A percentile compares a stretch with the other conserved stretches of the same genome.
Conservation (phyloP, 2,329 filamentous ascomycete species). For the Colletotrichum zoysiae region DNA sequence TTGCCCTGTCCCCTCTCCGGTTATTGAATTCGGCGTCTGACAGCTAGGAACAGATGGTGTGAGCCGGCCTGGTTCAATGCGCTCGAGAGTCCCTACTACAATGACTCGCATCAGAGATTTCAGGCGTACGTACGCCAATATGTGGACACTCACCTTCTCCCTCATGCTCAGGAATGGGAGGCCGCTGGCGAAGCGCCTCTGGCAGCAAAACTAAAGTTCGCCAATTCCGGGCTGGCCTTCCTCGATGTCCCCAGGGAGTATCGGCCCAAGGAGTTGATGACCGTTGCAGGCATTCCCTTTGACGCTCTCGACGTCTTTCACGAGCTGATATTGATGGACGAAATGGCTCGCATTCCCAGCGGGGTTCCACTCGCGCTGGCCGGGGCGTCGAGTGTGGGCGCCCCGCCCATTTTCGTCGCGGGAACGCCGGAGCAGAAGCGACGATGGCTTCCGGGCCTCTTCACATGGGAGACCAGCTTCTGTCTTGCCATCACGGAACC, state of each 20-base stretch:
- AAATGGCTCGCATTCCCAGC: constrained; percentile 66
- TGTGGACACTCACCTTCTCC: constrained; percentile 69
- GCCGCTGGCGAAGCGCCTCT: constrained; percentile 64
- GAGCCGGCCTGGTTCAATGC: constrained; percentile 49
- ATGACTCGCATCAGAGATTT: constrained; percentile 69
- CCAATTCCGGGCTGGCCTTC: constrained; percentile 55
- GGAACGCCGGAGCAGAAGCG: constrained; percentile 70
- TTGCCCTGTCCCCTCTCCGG: background rate
- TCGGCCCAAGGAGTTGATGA: constrained; percentile 43
- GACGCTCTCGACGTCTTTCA: constrained; percentile 69
- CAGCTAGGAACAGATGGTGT: constrained; percentile 20
- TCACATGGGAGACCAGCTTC: constrained; percentile 70
- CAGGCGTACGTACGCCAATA: constrained; percentile 69
- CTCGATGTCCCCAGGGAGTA: constrained; percentile 54
- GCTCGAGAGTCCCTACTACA: constrained; percentile 69
- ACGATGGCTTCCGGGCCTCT: constrained; percentile 70
- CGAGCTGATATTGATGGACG: constrained; percentile 66
- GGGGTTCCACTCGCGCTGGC: constrained; percentile 70
- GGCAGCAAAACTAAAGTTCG: constrained; percentile 53
- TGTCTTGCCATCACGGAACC: constrained; percentile 76
- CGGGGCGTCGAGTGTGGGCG: constrained; percentile 72
- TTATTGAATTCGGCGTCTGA: background rate
- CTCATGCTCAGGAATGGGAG: constrained; percentile 74
- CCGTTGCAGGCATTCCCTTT: constrained; percentile 56
- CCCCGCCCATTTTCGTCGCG: constrained; percentile 73